These are phyloP conservation scores for Pezicula carpinea DNA, from an alignment of 2,329 filamentous ascomycete species.

Conservation along the genomic window DNA sequence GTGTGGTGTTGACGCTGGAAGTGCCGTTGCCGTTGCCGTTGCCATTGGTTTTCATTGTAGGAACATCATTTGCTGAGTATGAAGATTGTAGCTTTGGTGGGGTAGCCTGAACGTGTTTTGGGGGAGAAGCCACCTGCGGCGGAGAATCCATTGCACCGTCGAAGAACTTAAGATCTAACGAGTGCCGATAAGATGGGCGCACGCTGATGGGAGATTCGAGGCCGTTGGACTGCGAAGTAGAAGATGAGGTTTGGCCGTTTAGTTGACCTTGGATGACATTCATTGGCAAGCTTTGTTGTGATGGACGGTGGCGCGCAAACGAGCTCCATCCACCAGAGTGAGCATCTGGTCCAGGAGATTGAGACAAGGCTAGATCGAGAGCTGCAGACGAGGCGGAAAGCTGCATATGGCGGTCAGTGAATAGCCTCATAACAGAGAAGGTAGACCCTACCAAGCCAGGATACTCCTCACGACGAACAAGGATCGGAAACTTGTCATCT, in stretches of 20 bases:
- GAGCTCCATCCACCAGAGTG: constrained; percentile 24
- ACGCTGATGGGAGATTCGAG: constrained; percentile 42
- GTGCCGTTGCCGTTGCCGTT: constrained; percentile 18
- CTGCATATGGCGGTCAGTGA: constrained; percentile 47
- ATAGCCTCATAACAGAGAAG: constrained; percentile 6
- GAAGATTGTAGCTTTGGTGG: constrained; percentile 79
- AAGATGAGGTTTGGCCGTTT: constrained; percentile 29
- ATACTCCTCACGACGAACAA: constrained; percentile 58
- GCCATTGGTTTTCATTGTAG: constrained; percentile 64
- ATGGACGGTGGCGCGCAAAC: constrained; percentile 28
- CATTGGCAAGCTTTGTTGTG: constrained; percentile 43
- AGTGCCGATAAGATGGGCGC: constrained; percentile 50
- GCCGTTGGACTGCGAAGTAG: constrained; percentile 30
- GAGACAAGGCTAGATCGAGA: constrained; percentile 71
- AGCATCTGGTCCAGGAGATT: constrained; percentile 58
- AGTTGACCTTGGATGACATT: constrained; percentile 19
- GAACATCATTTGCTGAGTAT: constrained; percentile 85
- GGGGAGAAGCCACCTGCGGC: constrained; percentile 33
- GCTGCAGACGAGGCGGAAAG: constrained; percentile 77
- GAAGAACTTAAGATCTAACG: constrained; percentile 49
- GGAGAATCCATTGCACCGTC: constrained; percentile 28
- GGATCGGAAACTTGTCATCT: constrained; percentile 83
- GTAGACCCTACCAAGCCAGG: constrained; percentile 25
- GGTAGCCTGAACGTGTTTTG: constrained; percentile 51
- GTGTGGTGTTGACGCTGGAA: constrained; percentile 19